Conservation (phyloP, 2,329 filamentous ascomycete genomes). For the Diaporthe destruens region DNA sequence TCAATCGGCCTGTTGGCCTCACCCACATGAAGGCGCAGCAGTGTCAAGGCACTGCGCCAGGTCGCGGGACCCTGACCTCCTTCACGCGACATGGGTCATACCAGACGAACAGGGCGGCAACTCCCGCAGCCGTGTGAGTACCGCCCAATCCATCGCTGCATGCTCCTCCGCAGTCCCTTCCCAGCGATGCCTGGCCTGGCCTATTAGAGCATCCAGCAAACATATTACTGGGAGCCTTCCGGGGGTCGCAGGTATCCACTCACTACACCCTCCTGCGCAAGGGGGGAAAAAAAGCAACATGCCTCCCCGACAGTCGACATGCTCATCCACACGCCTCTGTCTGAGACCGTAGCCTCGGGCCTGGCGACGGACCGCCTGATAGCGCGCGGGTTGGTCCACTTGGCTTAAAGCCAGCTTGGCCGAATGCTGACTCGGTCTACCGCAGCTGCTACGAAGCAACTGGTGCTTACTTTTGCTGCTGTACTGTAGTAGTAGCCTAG, state of each 20-base stretch:
- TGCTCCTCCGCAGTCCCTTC: slow-evolving; percentile 19
- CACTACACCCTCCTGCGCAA: slow-evolving; percentile 17
- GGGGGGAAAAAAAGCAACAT: slow-evolving; percentile 22
- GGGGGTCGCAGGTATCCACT: slow-evolving; percentile 29
- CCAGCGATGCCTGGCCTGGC: slow-evolving; percentile 8
- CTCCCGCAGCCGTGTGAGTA: slow-evolving; percentile 30
- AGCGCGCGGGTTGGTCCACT: slow-evolving; percentile 30
- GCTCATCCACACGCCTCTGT: slow-evolving; percentile 34
- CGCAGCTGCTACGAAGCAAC: not conserved
- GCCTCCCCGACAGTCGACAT: slow-evolving; percentile 24
- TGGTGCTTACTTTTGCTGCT: not conserved
- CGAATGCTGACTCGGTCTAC: slow-evolving; percentile 38
- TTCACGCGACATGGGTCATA: slow-evolving; percentile 25
- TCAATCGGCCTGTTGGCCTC: not conserved
- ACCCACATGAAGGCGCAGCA: not conserved
- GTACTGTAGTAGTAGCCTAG: slow-evolving; percentile 2
- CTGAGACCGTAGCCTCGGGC: slow-evolving; percentile 38
- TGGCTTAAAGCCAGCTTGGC: slow-evolving; percentile 27
- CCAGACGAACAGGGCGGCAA: slow-evolving; percentile 40
- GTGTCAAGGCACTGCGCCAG: slow-evolving; percentile 22
- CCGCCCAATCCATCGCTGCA: slow-evolving; percentile 17
- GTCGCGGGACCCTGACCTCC: slow-evolving; percentile 17
- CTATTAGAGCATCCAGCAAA: slow-evolving; percentile 24
- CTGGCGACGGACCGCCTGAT: slow-evolving; percentile 36
- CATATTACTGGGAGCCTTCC: slow-evolving; percentile 17